Conservation (phyloP, 2,329 filamentous ascomycete species). For the Colletotrichum tabaci region DNA sequence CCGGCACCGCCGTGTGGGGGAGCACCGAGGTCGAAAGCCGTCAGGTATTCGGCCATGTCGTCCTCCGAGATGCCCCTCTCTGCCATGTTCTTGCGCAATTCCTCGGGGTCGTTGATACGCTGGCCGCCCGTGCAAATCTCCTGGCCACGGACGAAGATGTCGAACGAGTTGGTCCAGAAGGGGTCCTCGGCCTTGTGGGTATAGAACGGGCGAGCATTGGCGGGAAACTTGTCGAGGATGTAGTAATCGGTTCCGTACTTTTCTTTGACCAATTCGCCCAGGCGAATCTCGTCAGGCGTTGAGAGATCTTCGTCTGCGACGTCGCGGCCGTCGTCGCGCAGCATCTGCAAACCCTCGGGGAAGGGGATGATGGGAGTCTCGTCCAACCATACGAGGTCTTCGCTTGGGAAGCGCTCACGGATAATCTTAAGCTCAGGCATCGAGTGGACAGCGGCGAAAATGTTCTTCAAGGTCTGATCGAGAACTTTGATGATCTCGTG, state of each 20-base stretch:
- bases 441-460: constrained; percentile 63
- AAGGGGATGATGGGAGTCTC: constrained; percentile 88
- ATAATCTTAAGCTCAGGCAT: constrained; percentile 82
- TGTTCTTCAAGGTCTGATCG: constrained; percentile 85
- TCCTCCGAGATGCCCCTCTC: constrained; percentile 81
- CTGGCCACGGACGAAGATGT: constrained; percentile 94
- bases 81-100: constrained; percentile 84
- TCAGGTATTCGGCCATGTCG: constrained; percentile 92
- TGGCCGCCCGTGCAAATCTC: constrained; percentile 94
- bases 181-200: constrained; percentile 85
- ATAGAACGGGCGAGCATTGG: constrained; percentile 89
- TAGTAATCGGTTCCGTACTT: constrained; percentile 94
- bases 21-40: constrained; percentile 89
- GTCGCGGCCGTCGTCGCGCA: constrained; percentile 86
- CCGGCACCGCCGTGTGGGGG: constrained; percentile 92
- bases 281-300: constrained; percentile 88
- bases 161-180: constrained; percentile 89
- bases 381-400: constrained; percentile 89
- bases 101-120: constrained; percentile 85
- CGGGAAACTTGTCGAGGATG: constrained; percentile 93
- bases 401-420: constrained; percentile 87
- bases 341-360: constrained; percentile 82
- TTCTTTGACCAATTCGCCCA: constrained; percentile 87
- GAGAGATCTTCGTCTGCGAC: constrained; percentile 84
- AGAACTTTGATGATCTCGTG: constrained; percentile 87